Percentiles rank a stretch among this genome's conserved stretches.
Evolutionary conservation across 2,329 filamentous ascomycete genomes (phyloP).

Genomic region (Beauveria asiatica): DNA sequence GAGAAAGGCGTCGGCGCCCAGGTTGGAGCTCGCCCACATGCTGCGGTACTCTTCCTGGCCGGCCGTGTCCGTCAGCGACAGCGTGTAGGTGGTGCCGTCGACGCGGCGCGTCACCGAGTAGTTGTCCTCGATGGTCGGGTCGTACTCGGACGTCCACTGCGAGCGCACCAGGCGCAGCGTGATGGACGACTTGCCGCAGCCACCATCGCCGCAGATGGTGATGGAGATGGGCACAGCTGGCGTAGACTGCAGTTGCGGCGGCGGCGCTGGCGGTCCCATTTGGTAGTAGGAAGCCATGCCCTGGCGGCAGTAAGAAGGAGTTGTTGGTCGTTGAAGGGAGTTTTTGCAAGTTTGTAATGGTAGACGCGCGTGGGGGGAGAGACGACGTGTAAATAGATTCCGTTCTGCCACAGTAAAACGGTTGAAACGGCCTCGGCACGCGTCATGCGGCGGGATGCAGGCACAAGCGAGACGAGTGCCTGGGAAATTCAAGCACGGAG

Average conservation of each 20-base stretch:
- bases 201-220: conserved; percentile 80
- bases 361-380: no score
- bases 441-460: no score
- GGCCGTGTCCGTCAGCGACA: conserved; percentile 73
- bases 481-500: no score
- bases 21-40: conserved; percentile 74
- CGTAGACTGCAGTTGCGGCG: background rate
- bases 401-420: no score
- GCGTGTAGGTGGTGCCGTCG: conserved; percentile 72
- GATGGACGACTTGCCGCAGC: conserved; percentile 78
- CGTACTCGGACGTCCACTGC: conserved; percentile 78
- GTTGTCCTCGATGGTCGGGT: conserved; percentile 75
- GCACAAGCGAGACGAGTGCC: background rate
- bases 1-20: conserved; percentile 73
- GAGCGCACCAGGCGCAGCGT: conserved; percentile 74
- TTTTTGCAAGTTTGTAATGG: background rate
- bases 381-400: no score
- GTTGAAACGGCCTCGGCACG: no score
- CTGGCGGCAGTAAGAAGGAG: background rate
- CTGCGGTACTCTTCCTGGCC: conserved; percentile 87
- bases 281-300: background rate
- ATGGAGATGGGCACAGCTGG: conserved; percentile 49
- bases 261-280: background rate
- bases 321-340: no score
- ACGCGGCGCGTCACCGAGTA: conserved; percentile 75